Evolutionary conservation across 169 alveolate species (phyloP).

Genomic region (Eimeria praecox): DNA sequence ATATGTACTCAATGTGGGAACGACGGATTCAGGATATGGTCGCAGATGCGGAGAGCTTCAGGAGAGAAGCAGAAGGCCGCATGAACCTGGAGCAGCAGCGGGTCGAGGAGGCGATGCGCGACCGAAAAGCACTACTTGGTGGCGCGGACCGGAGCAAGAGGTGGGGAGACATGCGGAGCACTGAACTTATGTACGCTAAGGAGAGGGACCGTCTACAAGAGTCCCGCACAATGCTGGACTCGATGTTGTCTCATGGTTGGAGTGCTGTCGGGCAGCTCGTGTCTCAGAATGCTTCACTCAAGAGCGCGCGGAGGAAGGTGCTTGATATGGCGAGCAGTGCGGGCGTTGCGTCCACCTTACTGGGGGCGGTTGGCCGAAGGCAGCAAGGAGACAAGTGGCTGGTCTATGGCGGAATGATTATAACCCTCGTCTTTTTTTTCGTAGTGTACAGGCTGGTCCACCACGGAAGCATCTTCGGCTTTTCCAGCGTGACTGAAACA

Average conservation of each 20-base stretch:
- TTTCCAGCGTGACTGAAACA: background rate
- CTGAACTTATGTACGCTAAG: conserved; percentile 73
- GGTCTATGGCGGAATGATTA: conserved; percentile 76
- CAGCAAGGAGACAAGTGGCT: conserved; percentile 72
- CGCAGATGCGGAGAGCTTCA: conserved; percentile 72
- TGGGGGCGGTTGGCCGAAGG: conserved; percentile 75
- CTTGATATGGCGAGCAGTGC: conserved; percentile 78
- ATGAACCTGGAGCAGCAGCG: conserved; percentile 72
- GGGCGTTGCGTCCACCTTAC: conserved; percentile 75
- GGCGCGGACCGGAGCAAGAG: conserved; percentile 18
- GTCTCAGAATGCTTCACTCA: conserved; percentile 72
- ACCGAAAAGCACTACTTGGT: conserved; percentile 62
- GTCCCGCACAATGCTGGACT: conserved; percentile 71
- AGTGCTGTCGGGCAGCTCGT: conserved; percentile 72
- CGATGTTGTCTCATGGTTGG: conserved; percentile 76
- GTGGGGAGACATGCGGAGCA: conserved; percentile 71
- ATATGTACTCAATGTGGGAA: conserved; percentile 57
- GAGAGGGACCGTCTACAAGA: conserved; percentile 78
- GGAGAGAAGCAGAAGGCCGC: conserved; percentile 77
- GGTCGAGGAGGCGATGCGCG: conserved; percentile 69
- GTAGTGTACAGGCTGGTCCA: conserved; percentile 75
- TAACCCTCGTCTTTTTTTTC: conserved; percentile 79
- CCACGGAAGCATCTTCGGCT: conserved; percentile 63
- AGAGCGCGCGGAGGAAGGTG: conserved; percentile 77
- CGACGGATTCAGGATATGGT: conserved; percentile 57